phyloP scores from a whole-genome alignment of 306 rosid genomes.

The Datisca glomerata region DNA sequence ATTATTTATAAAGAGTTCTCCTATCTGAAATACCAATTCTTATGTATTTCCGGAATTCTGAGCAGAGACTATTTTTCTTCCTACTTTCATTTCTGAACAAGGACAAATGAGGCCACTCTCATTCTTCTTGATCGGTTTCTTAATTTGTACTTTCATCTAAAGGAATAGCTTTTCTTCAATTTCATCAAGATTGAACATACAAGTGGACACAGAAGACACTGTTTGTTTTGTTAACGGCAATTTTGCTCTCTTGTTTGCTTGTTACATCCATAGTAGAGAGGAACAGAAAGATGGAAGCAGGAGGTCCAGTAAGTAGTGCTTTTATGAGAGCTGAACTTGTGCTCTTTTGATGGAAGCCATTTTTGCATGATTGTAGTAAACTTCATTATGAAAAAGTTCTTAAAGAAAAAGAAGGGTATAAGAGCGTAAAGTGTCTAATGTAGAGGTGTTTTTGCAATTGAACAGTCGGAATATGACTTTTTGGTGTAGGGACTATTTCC shows the following conservation, averaged over 20 bases:
- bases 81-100: neutral
- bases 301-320: constrained; percentile 15
- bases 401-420: constrained; percentile 25
- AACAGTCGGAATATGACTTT: constrained; percentile 18
- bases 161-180: no score
- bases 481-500: neutral
- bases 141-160: no score
- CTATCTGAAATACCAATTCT: neutral
- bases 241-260: no score
- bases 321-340: no score
- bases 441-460: constrained; percentile 13
- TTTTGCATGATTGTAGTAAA: constrained; percentile 18
- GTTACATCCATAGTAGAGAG: constrained; percentile 7
- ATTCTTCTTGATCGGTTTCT: neutral
- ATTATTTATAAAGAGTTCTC: constrained; percentile 18
- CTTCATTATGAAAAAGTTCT: constrained; percentile 17
- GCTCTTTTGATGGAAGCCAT: constrained; percentile 19
- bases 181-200: no score
- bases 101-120: neutral
- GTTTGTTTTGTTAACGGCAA: no score
- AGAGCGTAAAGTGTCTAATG: constrained; percentile 12
- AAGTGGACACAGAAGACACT: no score
- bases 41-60: neutral
- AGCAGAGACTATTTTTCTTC: neutral
- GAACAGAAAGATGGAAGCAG: constrained; percentile 12